These are phyloP conservation scores for Candida khao-thaluensis DNA, from an alignment of 805 yeast species.

Conservation along the genomic window DNA sequence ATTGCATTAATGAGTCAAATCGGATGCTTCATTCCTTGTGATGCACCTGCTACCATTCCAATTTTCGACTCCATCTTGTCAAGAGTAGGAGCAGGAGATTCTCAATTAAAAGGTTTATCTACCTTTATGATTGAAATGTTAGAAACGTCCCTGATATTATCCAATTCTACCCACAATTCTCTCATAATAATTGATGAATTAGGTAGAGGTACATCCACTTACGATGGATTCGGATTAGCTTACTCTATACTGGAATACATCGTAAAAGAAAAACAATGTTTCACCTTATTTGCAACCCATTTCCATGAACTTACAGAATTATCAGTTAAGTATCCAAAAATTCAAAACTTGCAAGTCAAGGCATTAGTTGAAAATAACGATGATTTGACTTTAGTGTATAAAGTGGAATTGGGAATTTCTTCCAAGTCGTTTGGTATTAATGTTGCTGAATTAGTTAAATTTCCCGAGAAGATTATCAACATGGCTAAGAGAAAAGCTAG, in stretches of 20 bases:
- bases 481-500: slow-evolving; percentile 96
- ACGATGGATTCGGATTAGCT: slow-evolving; percentile 97
- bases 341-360: slow-evolving; percentile 84
- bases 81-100: slow-evolving; percentile 98
- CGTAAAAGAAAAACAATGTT: slow-evolving; percentile 66
- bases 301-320: slow-evolving; percentile 92
- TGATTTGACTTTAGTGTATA: slow-evolving; percentile 85
- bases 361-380: slow-evolving; percentile 71
- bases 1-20: slow-evolving; percentile 84
- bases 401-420: slow-evolving; percentile 94
- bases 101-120: slow-evolving; percentile 94
- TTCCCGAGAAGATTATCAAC: slow-evolving; percentile 82
- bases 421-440: slow-evolving; percentile 97
- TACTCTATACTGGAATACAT: slow-evolving; percentile 93
- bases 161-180: slow-evolving; percentile 74
- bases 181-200: slow-evolving; percentile 89
- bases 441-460: slow-evolving; percentile 93
- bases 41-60: slow-evolving; percentile 66
- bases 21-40: slow-evolving; percentile 81
- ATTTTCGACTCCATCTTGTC: slow-evolving; percentile 90
- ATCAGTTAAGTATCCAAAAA: slow-evolving; percentile 58
- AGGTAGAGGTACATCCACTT: slow-evolving; percentile 87
- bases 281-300: slow-evolving; percentile 93
- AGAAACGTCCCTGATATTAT: slow-evolving; percentile 85
- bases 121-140: slow-evolving; percentile 92